A percentile compares a stretch with the other conserved stretches of the same genome.
Conservation (phyloP, 75 land plant genomes). For the Pinus tabuliformis region DNA sequence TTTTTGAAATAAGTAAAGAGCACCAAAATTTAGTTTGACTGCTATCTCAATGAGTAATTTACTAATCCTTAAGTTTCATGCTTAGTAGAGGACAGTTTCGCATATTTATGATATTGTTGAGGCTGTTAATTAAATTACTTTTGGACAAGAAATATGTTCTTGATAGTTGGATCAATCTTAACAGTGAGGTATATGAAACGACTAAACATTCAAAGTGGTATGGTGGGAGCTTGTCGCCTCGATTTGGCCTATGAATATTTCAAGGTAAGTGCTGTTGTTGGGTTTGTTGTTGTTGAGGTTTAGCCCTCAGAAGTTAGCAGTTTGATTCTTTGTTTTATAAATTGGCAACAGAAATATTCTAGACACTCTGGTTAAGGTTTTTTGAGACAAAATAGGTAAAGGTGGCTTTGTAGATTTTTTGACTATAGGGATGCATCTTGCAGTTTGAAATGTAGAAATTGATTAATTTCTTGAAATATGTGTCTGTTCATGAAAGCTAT, state of each 20-base stretch:
- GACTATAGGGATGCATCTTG: background rate
- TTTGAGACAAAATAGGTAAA: background rate
- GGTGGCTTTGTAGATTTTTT: background rate
- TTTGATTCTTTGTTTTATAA: background rate
- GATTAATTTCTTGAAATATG: background rate
- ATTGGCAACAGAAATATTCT: background rate
- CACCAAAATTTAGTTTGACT: too few species aligned
- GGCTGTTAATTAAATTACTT: constrained; percentile 1
- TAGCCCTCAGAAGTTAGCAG: background rate
- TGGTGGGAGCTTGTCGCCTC: constrained; percentile 84
- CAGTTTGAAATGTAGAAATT: background rate
- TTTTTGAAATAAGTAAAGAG: too few species aligned
- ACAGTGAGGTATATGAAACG: constrained; percentile 70
- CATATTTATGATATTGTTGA: constrained; percentile 2
- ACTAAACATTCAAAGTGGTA: constrained; percentile 65
- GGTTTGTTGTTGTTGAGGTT: background rate
- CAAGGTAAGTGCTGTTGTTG: constrained; percentile 41
- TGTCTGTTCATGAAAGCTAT: background rate
- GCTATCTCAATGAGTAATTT: too few species aligned
- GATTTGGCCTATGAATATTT: constrained; percentile 87
- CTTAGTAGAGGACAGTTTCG: too few species aligned
- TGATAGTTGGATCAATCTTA: constrained; percentile 9
- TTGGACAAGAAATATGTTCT: constrained; percentile 2
- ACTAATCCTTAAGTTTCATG: too few species aligned
- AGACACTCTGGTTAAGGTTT: background rate